Conservation (phyloP, 768 basidiomycete genomes). For the Udeniomyces megalosporus region DNA sequence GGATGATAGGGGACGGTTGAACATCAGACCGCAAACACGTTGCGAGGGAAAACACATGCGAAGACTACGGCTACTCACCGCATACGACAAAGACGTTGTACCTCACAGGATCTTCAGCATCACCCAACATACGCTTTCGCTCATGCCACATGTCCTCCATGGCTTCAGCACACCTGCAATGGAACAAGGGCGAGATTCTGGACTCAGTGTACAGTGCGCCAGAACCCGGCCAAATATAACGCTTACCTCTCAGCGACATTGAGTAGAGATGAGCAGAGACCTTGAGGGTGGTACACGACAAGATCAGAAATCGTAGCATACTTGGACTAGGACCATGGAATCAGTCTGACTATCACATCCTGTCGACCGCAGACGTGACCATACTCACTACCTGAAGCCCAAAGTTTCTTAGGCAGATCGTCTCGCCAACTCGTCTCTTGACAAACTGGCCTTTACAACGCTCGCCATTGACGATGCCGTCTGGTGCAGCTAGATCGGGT, state of each 20-base stretch:
- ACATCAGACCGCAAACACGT: constrained; percentile 29
- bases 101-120: constrained; percentile 19
- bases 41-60: too few species aligned
- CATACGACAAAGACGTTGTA: constrained; percentile 70
- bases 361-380: not conserved
- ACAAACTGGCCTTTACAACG: not conserved
- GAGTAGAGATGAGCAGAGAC: constrained; percentile 40
- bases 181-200: constrained; percentile 10
- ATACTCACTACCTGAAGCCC: constrained; percentile 68
- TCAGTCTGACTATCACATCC: not conserved
- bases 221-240: constrained; percentile 44
- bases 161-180: constrained; percentile 18
- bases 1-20: not conserved
- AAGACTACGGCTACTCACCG: too few species aligned
- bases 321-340: constrained; percentile 41
- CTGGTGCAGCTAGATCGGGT: not conserved
- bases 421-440: constrained; percentile 9
- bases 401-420: constrained; percentile 44
- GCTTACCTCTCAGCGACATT: constrained; percentile 47
- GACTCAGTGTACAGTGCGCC: constrained; percentile 34
- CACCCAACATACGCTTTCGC: constrained; percentile 19
- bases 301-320: constrained; percentile 80
- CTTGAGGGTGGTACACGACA: constrained; percentile 60
- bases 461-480: not conserved
- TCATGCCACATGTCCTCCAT: constrained; percentile 20